Percentiles rank a stretch among this genome's conserved stretches.
phyloP scores from a whole-genome alignment of 1,139 yeast species.

The Suzukiozyma palmioleophila region DNA sequence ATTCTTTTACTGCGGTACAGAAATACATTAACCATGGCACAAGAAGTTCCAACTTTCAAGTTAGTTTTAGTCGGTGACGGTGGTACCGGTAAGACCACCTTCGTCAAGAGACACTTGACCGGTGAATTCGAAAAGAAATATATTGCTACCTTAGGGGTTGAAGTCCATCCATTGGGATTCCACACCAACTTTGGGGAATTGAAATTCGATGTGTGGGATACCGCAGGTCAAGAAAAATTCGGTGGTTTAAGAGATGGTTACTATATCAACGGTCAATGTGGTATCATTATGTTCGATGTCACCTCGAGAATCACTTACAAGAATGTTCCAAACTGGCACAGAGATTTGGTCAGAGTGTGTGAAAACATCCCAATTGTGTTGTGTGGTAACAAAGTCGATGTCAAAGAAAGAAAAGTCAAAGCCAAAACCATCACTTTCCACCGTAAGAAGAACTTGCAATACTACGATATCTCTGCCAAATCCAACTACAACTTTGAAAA shows the following conservation, averaged over 20 bases:
- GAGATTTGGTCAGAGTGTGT: constrained; percentile 98
- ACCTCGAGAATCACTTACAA: constrained; percentile 99
- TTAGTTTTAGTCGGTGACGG: constrained; percentile 99
- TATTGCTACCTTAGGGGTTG: constrained; percentile 99
- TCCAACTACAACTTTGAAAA: constrained; percentile 99
- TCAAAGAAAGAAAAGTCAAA: constrained; percentile 99
- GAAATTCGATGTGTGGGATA: constrained; percentile 99
- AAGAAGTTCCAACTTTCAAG: constrained; percentile 96
- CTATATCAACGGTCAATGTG: constrained; percentile 99
- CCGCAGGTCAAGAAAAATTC: constrained; percentile 99
- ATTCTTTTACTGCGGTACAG: too few relatives aligned
- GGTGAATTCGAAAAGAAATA: constrained; percentile 99
- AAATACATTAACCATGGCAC: constrained; percentile 40
- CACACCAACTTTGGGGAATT: constrained; percentile 98
- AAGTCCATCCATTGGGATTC: constrained; percentile 97
- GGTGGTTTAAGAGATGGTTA: constrained; percentile 99
- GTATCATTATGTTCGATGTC: constrained; percentile 99
- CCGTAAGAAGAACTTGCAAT: constrained; percentile 99
- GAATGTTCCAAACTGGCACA: constrained; percentile 99
- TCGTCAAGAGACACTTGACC: constrained; percentile 98
- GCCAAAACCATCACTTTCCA: constrained; percentile 99
- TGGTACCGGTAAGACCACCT: constrained; percentile 99
- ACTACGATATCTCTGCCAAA: constrained; percentile 99
- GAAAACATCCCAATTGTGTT: constrained; percentile 98
- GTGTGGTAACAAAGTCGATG: constrained; percentile 99